A percentile compares a stretch with the other conserved stretches of the same genome.
Evolutionary conservation across 257 asterid genomes (phyloP).

Genomic region (Lycium ferocissimum): DNA sequence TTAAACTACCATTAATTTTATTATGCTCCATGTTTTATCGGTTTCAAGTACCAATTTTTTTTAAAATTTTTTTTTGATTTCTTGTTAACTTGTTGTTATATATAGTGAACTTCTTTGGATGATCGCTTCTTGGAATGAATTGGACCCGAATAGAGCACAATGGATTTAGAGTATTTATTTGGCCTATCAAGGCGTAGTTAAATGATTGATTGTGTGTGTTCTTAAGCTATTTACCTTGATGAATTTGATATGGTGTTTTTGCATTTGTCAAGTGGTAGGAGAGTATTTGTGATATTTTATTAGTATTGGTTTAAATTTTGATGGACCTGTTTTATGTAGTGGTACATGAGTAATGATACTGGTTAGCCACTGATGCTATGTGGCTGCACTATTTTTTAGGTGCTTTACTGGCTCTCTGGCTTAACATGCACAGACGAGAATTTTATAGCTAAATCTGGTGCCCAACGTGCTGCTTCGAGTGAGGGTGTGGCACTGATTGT

Average conservation of each 20-base stretch:
- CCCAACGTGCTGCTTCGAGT: slow-evolving; percentile 88
- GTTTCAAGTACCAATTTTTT: not conserved
- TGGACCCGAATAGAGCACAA: not conserved
- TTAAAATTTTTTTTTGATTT: not conserved
- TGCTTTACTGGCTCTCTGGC: slow-evolving; percentile 98
- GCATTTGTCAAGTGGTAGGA: not conserved
- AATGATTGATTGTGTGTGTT: not conserved
- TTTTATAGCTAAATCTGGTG: slow-evolving; percentile 87
- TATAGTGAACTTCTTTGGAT: not conserved
- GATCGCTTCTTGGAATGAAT: not conserved
- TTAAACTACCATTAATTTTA: not conserved
- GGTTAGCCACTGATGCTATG: not conserved
- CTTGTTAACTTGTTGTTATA: not conserved
- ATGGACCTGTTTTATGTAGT: not conserved
- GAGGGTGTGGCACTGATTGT: slow-evolving; percentile 79
- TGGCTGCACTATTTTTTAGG: slow-evolving; percentile 42
- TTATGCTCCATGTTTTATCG: not conserved
- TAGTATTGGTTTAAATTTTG: not conserved
- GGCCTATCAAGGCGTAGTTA: not conserved
- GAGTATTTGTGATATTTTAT: not conserved
- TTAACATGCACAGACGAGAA: slow-evolving; percentile 95
- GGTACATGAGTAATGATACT: not conserved
- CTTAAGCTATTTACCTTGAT: not conserved
- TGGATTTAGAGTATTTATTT: not conserved
- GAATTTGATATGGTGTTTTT: not conserved